phyloP scores from a whole-genome alignment of 2,329 filamentous ascomycete species.

The Alternaria conjuncta region DNA sequence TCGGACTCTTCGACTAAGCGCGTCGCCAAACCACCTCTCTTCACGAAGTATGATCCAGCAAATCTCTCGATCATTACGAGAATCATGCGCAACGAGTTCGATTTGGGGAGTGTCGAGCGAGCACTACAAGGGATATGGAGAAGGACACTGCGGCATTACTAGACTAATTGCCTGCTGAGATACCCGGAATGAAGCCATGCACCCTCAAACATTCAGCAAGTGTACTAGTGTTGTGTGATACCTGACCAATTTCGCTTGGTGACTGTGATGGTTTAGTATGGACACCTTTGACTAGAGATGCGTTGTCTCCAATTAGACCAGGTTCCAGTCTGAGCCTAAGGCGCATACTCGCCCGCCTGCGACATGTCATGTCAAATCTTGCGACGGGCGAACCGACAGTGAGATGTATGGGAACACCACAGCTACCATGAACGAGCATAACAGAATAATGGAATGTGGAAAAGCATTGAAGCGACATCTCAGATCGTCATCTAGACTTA shows the following conservation, averaged over 20 bases:
- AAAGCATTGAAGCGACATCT: neutral
- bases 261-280: neutral
- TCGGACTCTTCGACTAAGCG: constrained; percentile 71
- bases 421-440: neutral
- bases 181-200: constrained; percentile 48
- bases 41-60: constrained; percentile 39
- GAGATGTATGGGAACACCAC: neutral
- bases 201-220: constrained; percentile 22
- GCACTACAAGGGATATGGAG: constrained; percentile 36
- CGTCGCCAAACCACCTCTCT: constrained; percentile 28
- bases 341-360: neutral
- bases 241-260: neutral
- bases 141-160: constrained; percentile 26
- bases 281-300: too few species aligned
- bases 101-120: constrained; percentile 47
- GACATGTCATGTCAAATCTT: neutral
- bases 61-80: constrained; percentile 38
- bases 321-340: neutral
- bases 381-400: neutral
- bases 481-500: neutral
- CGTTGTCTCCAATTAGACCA: neutral
- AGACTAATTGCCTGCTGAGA: constrained; percentile 31
- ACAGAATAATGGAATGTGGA: too few species aligned
- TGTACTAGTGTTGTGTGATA: neutral
- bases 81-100: constrained; percentile 41